These are phyloP conservation scores for Phlegmacium glaucopus DNA, from an alignment of 768 basidiomycete genomes.

Conservation along the genomic window DNA sequence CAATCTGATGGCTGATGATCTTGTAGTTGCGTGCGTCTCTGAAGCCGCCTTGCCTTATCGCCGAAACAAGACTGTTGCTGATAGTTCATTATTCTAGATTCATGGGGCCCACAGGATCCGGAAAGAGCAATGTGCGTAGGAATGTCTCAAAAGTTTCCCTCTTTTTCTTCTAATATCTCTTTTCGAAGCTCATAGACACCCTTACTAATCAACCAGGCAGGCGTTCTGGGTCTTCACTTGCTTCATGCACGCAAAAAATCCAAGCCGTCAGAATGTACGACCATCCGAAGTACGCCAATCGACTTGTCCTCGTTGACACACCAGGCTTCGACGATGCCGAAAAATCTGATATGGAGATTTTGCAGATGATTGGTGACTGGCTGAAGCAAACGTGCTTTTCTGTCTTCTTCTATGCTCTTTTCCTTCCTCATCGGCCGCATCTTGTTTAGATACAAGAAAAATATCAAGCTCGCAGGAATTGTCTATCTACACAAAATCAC, in stretches of 20 bases:
- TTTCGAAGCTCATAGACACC: not conserved
- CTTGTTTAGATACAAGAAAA: constrained; percentile 2
- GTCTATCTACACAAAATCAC: constrained; percentile 43
- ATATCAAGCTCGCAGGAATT: constrained; percentile 26
- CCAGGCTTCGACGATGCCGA: constrained; percentile 10
- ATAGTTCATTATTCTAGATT: not conserved
- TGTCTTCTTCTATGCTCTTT: not conserved
- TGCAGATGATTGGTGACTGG: constrained; percentile 11
- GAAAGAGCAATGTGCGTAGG: not conserved
- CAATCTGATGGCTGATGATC: not conserved
- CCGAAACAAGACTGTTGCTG: not conserved
- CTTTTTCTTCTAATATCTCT: not conserved
- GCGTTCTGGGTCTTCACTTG: not conserved
- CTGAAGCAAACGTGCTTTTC: constrained; percentile 4
- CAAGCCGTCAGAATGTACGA: not conserved
- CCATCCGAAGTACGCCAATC: constrained; percentile 2
- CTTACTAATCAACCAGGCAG: not conserved
- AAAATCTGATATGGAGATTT: constrained; percentile 10
- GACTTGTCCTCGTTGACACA: constrained; percentile 13
- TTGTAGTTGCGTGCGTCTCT: not conserved
- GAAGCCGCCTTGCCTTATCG: not conserved
- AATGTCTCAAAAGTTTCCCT: not conserved
- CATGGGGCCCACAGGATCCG: not conserved
- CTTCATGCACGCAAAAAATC: constrained; percentile 2
- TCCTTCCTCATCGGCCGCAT: not conserved